Evolutionary conservation across 257 asterid species (phyloP), one percentile per base, ranked within the genome.

Genomic region (Cruciata laevipes): DNA sequence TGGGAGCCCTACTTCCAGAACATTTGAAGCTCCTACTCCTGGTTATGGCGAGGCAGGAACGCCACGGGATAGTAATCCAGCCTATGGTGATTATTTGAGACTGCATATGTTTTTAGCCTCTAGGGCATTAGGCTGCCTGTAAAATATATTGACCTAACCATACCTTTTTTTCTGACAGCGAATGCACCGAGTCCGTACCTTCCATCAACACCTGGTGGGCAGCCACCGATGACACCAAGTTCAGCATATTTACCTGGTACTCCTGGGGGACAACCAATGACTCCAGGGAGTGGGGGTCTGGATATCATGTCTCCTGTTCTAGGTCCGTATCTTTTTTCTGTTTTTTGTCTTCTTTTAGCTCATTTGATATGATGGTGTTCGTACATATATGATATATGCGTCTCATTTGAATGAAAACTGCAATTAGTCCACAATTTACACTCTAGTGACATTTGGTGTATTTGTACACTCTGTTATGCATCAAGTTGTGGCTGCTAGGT

Each of bases 141-240:
- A 69, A 10, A 44, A 24, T 47, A 61, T 56, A 33, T 37, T 2
- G 1, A n/a, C 27, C 66, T 66, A 47, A 47, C 55, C 32, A 38
- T 51, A 23, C 57, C 33, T 30, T 63, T 61, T 61, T 33, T 76
- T 62, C 18, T 25, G 67, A 62, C 86, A 94, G 99, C 86, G 74
- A 94, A 90, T 88, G 99, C 95, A 70, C 96, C 99, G 27, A 94
- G 97, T 72, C 99, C 99, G n/a, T 90, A 90, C 81, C 68, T 94
- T 78, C 97, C 99, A 49, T 88, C 96, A 13, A 90, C 97, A 49
- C 97, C 99, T 42, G 96, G 98, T 67, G 98, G 98, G 55, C 97
- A 88, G 74, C 97, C 95, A 53, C 98, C 98, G 6, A 86, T 89
- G 97, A 92, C 97, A 0, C 97, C 98, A 55, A 89, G 96, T 78